Evolutionary conservation across 176 grass and related monocot species (phyloP), one percentile per base, ranked within the genome.

Genomic region (Stipa capillata): DNA sequence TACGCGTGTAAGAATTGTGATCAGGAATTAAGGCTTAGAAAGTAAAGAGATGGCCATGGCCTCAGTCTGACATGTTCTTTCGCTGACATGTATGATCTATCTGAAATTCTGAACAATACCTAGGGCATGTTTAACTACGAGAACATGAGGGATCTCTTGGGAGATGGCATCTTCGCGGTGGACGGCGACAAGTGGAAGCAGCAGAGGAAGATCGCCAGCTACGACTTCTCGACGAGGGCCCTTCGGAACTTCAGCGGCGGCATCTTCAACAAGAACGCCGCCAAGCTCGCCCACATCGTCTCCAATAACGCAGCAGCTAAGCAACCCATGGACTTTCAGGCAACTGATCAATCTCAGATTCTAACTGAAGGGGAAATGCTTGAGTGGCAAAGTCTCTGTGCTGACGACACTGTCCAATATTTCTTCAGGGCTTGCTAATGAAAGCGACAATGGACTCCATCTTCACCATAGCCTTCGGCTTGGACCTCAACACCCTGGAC

Each of bases 391-490:
- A n/a, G n/a, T n/a, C n/a, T n/a, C 23, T 13, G 52, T 55, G n/a
- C 41, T 27, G 18, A 24, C 18, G 7, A 1, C n/a, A 31, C 16
- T 8, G 20, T 57, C 23, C 6, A 29, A 17, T 5, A 15, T 52
- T 52, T 80, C n/a, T 39, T 62, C 74, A 88, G 82, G 85, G 49
- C 20, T 62, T 91, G 7, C 51, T 86, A 13, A 59, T 84, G 74
- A 78, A 65, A 59, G 86, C 87, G 0, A 88, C 91, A 13, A 90
- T 91, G 85, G 91, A 91, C 47, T 91, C 91, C 36, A 91, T 90
- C 56, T 88, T 88, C 48, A 79, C 66, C 39, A 72, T 91, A n/a
- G 77, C 63, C 2, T 94, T 94, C 43, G 91, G 88, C 17, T 7
- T 60, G 3, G 88, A 94, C 41, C 52, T 94, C 39, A 53, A 77